Conservation (phyloP, 345 rosid genomes). For the Eucalyptus victrix region DNA sequence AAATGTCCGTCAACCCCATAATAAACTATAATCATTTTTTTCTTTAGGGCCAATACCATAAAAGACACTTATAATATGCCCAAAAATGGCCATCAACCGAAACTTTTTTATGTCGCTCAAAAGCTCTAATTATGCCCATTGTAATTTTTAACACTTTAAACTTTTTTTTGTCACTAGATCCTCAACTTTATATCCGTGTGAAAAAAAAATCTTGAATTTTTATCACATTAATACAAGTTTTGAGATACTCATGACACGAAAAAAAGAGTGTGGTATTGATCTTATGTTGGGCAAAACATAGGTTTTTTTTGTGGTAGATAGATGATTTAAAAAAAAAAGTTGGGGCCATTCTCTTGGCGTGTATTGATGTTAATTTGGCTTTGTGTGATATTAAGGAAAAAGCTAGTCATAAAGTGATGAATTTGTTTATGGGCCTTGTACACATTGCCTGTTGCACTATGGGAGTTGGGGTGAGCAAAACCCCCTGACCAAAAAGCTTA, state of each 20-base stretch:
- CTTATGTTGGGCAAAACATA: not conserved
- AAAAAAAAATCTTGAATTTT: not conserved
- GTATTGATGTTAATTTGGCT: no score
- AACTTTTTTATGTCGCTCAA: not conserved
- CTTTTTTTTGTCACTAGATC: no score
- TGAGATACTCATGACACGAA: not conserved
- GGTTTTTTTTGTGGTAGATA: not conserved
- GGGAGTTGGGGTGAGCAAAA: no score
- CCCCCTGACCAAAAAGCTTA: no score
- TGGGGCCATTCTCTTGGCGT: not conserved
- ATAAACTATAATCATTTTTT: not conserved
- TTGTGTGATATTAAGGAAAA: no score
- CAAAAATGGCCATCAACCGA: not conserved
- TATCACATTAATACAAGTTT: fast-evolving
- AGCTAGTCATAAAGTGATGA: no score
- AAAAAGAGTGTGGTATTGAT: not conserved
- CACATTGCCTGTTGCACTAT: no score
- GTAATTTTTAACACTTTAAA: not conserved
- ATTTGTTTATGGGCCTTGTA: no score
- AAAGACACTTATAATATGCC: not conserved
- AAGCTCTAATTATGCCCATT: not conserved
- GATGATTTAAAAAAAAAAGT: no score
- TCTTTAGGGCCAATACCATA: not conserved
- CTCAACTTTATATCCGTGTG: not conserved
- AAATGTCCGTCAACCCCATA: not conserved